Base-by-base conservation (phyloP, 2,329 filamentous ascomycete species). In the Exophiala mesophila region DNA sequence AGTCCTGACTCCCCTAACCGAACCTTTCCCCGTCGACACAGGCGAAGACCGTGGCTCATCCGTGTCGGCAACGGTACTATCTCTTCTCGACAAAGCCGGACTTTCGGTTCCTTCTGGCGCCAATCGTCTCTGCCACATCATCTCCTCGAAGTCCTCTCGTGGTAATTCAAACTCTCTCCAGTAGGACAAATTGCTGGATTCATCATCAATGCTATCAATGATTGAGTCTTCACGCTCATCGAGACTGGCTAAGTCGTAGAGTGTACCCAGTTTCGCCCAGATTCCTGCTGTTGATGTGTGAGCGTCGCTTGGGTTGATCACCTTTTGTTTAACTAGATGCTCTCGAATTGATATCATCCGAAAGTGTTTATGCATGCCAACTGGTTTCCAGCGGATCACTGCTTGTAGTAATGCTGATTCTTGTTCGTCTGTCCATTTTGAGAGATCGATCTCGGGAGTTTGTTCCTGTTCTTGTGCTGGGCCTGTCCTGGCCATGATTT, bases 381-480 rank as follows among this genome's bases (percentile, higher is more conserved):
- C 90, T n/a, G 92, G 92, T 62, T 98, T 98, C 84, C 86, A 95
- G 60, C 82, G 78, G 52, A 97, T 89, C 54, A 97, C 83, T 39
- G 82, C 88, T 62, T 96, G 96, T 68, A 95, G 88, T 1, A 98
- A 74, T 29, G 88, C 89, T 1, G 87, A 88, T 54, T 94, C 84
- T 64, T 98, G 92, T 59, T 96, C 90, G 58, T 95, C 89, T 3
- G 88, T 96, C 92, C 92, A 98, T 18, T 82, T 78, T 13, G 41
- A 33, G 3, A 35, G 44, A 19, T 49, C 42, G 15, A 26, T 3
- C 8, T 42, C 30, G 1, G 47, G 23, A 12, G 7, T 26, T 26
- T 26, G 6, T 26, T 6, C 6, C 23, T 26, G 6, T 26, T 6
- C 12, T 26, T 6, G 12, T 12, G 6, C 23, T 6, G 23, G 7